A percentile compares a stretch with the other conserved stretches of the same genome.
These are phyloP conservation scores for Tetrahymena borealis DNA, from an alignment of 73 alveolate species.

Conservation along the genomic window DNA sequence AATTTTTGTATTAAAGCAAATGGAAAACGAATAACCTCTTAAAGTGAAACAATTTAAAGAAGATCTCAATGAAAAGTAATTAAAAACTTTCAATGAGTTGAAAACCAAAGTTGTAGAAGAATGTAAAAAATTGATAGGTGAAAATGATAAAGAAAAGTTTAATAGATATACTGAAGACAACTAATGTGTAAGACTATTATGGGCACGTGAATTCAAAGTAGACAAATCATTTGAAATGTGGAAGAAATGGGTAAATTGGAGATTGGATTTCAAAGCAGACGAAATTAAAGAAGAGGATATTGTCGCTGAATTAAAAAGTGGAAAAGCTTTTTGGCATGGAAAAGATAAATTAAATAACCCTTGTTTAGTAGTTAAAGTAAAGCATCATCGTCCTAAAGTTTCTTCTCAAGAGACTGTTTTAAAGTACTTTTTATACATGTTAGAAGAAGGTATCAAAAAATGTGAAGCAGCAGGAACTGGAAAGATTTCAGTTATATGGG, in stretches of 20 bases:
- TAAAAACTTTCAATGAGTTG: not conserved
- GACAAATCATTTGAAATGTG: slow-evolving; percentile 1
- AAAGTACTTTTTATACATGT: not conserved
- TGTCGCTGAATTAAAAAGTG: not conserved
- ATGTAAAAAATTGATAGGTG: not conserved
- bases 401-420: not conserved
- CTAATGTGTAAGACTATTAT: not conserved
- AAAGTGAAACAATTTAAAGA: not conserved
- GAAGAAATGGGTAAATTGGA: slow-evolving; percentile 4
- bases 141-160: not conserved
- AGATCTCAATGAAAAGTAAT: not conserved
- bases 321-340: not conserved
- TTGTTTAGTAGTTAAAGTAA: not conserved
- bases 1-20: not conserved
- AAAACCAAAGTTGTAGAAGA: not conserved
- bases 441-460: slow-evolving; percentile 17
- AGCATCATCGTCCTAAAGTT: not conserved
- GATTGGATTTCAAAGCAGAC: not conserved
- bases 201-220: slow-evolving; percentile 6
- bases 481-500: slow-evolving; percentile 13
- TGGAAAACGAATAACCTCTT: not conserved
- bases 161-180: not conserved
- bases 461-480: slow-evolving; percentile 24
- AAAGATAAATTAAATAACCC: not conserved
- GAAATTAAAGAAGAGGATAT: not conserved